Evolutionary conservation across 768 basidiomycete species (phyloP).

Genomic region (Multifurca ochricompacta): DNA sequence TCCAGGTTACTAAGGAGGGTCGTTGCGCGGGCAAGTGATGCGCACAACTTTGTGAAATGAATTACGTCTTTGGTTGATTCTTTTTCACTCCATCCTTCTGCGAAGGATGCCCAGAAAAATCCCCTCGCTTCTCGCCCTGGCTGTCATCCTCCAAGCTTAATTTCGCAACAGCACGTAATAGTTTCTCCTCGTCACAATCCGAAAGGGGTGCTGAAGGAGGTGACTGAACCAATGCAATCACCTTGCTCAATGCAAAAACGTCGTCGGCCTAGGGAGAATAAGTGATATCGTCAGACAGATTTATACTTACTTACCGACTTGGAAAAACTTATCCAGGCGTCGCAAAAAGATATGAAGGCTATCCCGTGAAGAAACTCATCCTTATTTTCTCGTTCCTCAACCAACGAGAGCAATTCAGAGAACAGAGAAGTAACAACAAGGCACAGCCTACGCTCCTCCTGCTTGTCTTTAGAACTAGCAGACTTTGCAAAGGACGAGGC

Average conservation of each 20-base stretch:
- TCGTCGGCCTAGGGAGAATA: slow-evolving; percentile 37
- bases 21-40: slow-evolving; percentile 16
- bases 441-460: slow-evolving; percentile 11
- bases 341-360: slow-evolving; percentile 56
- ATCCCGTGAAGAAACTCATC: slow-evolving; percentile 39
- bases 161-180: slow-evolving; percentile 9
- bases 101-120: neutral
- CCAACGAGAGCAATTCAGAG: slow-evolving; percentile 35
- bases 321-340: slow-evolving; percentile 64
- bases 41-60: slow-evolving; percentile 16
- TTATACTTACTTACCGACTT: slow-evolving; percentile 40
- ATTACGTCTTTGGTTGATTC: slow-evolving; percentile 1
- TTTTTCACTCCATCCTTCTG: neutral
- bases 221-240: slow-evolving; percentile 8
- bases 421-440: slow-evolving; percentile 36
- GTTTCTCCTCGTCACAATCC: slow-evolving; percentile 3
- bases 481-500: slow-evolving; percentile 34
- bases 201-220: slow-evolving; percentile 2
- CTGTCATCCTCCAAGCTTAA: slow-evolving; percentile 6
- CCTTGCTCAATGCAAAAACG: slow-evolving; percentile 23
- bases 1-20: slow-evolving; percentile 6
- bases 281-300: neutral
- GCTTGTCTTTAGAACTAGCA: neutral
- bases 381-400: slow-evolving; percentile 32
- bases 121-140: neutral